These are phyloP conservation scores for Alopecurus myosuroides DNA, from an alignment of 176 grass and related monocot species.

Conservation along the genomic window DNA sequence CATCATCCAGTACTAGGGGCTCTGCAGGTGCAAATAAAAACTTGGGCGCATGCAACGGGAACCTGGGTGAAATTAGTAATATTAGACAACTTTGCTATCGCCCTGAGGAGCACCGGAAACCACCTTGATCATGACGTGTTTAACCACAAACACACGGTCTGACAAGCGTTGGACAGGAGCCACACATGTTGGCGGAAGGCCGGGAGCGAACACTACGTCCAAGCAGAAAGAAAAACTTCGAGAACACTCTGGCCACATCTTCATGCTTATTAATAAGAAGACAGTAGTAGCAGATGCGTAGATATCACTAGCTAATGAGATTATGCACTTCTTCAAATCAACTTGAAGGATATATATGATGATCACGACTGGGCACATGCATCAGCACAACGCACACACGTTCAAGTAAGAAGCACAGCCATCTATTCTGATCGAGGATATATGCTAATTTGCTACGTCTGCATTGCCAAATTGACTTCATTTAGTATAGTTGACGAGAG, in stretches of 20 bases:
- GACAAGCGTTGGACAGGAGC: not conserved
- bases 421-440: not conserved
- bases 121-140: not conserved
- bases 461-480: not conserved
- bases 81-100: not conserved
- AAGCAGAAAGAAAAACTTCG: not conserved
- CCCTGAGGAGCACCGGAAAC: not conserved
- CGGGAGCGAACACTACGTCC: not conserved
- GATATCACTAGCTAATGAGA: slow-evolving; percentile 17
- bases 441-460: not conserved
- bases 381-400: not conserved
- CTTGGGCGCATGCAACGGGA: not conserved
- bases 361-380: not conserved
- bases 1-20: no score
- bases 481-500: not conserved
- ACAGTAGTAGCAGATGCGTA: slow-evolving; percentile 5
- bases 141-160: not conserved
- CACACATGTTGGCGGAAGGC: not conserved
- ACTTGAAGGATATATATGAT: not conserved
- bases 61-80: not conserved
- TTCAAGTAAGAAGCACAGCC: not conserved
- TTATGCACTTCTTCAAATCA: not conserved
- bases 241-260: not conserved
- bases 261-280: not conserved
- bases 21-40: no score